phyloP scores from a whole-genome alignment of 163 green algal species.

The Scenedesmus sp. region DNA sequence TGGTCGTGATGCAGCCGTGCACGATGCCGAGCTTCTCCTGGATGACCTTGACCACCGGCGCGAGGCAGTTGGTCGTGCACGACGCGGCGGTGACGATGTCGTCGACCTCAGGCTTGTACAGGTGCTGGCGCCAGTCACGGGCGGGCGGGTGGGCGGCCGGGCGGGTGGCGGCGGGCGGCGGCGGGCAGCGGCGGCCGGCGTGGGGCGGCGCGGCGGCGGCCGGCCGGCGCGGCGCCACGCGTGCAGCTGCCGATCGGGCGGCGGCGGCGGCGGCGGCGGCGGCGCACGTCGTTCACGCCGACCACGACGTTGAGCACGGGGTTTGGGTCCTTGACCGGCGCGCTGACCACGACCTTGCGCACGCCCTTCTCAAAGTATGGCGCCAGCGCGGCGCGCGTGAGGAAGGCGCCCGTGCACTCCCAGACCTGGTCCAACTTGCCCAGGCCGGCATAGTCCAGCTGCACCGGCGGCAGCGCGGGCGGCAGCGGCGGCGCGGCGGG shows the following conservation, averaged over 20 bases:
- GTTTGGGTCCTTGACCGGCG: slow-evolving; percentile 81
- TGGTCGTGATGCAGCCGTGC: slow-evolving; percentile 90
- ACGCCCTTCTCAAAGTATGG: slow-evolving; percentile 78
- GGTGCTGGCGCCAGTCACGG: slow-evolving; percentile 56
- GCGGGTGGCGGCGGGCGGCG: not conserved
- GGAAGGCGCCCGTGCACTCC: slow-evolving; percentile 82
- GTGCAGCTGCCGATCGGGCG: too few relatives aligned
- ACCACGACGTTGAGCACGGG: slow-evolving; percentile 86
- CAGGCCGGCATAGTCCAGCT: slow-evolving; percentile 54
- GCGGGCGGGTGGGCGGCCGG: not conserved
- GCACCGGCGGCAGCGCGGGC: not conserved
- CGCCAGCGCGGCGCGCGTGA: slow-evolving; percentile 63
- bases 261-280: not conserved
- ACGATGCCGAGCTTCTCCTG: slow-evolving; percentile 85
- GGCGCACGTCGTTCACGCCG: slow-evolving; percentile 76
- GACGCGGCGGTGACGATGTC: slow-evolving; percentile 87
- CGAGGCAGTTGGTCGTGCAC: slow-evolving; percentile 94
- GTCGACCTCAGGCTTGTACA: slow-evolving; percentile 73
- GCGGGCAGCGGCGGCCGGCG: too few relatives aligned
- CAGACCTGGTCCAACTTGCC: slow-evolving; percentile 69
- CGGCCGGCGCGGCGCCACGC: too few relatives aligned
- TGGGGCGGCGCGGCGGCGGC: too few relatives aligned
- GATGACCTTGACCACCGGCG: slow-evolving; percentile 85
- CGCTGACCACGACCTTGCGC: slow-evolving; percentile 73
- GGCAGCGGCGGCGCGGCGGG: too few relatives aligned